Conservation (phyloP, 805 yeast species). For the Myxozyma neotropica region DNA sequence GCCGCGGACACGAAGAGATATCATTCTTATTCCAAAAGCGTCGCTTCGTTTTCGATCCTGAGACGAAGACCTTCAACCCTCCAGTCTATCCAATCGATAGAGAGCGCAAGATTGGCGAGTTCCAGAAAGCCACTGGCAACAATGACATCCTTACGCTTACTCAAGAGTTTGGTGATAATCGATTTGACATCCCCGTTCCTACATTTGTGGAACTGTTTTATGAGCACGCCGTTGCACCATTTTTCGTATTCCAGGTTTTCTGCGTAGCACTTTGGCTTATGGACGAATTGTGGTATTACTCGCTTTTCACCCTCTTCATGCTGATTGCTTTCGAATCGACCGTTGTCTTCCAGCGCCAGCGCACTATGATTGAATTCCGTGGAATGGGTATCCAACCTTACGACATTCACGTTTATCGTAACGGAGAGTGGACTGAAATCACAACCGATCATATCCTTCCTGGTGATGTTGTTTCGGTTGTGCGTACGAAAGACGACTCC, state of each 20-base stretch:
- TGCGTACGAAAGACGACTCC: conserved; percentile 86
- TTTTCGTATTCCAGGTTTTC: conserved; percentile 93
- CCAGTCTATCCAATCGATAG: conserved; percentile 67
- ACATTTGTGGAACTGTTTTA: conserved; percentile 86
- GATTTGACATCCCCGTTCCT: conserved; percentile 94
- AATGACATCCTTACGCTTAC: conserved; percentile 44
- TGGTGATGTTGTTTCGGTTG: conserved; percentile 66
- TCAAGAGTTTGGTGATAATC: conserved; percentile 78
- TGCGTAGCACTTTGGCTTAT: conserved; percentile 94
- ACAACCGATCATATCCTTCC: conserved; percentile 81
- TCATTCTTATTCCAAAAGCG: conserved; percentile 90
- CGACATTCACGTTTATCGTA: conserved; percentile 70
- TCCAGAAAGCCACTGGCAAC: conserved; percentile 60
- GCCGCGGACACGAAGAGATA: conserved; percentile 60
- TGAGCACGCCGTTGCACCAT: conserved; percentile 98
- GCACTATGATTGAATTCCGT: conserved; percentile 92
- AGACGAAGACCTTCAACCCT: conserved; percentile 64
- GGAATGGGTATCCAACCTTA: conserved; percentile 97
- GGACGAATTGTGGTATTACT: conserved; percentile 96
- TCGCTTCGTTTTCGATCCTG: conserved; percentile 71
- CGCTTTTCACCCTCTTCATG: conserved; percentile 89
- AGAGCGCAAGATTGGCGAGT: conserved; percentile 39
- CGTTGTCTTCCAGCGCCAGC: conserved; percentile 91
- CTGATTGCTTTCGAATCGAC: conserved; percentile 90
- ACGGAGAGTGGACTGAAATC: conserved; percentile 65